A percentile compares a stretch with the other conserved stretches of the same genome.
These are phyloP conservation scores for Cutaneotrichosporon sp. DNA, from an alignment of 1,284 basidiomycete genomes.

Conservation along the genomic window DNA sequence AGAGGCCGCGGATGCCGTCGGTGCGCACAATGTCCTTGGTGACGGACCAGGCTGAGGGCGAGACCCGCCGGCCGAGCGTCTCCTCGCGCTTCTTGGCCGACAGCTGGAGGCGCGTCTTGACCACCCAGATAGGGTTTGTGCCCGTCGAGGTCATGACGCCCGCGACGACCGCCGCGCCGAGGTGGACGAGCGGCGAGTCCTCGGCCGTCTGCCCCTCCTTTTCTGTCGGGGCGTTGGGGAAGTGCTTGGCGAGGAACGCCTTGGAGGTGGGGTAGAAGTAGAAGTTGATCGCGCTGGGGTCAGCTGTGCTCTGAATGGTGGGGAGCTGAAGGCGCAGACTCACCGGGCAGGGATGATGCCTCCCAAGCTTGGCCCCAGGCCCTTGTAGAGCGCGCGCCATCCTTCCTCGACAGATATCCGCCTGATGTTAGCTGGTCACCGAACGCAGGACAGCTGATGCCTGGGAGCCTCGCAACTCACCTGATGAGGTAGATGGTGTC, in stretches of 20 bases:
- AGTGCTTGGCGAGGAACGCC: conserved; percentile 76
- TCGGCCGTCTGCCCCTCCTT: conserved; percentile 65
- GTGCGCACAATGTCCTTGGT: conserved; percentile 72
- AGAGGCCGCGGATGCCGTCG: conserved; percentile 86
- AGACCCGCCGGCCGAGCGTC: conserved; percentile 17
- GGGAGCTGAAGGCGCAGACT: conserved; percentile 25
- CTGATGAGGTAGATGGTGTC: conserved; percentile 89
- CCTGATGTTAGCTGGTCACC: conserved; percentile 55
- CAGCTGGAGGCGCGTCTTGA: conserved; percentile 88
- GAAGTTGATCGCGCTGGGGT: conserved; percentile 79
- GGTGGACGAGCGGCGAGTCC: conserved; percentile 84
- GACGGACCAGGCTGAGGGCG: conserved; percentile 57
- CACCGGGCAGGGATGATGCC: conserved; percentile 90
- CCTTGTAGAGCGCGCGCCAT: conserved; percentile 86
- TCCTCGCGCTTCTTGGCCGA: conserved; percentile 38
- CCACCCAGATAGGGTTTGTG: conserved; percentile 98
- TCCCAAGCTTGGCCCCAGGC: conserved; percentile 89
- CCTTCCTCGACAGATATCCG: conserved; percentile 91
- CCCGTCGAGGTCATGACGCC: conserved; percentile 82
- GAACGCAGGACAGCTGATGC: too few species aligned
- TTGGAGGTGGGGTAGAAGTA: conserved; percentile 99
- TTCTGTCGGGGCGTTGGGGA: conserved; percentile 56
- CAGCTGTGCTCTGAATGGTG: neutral
- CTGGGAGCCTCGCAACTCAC: too few species aligned
- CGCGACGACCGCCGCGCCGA: conserved; percentile 80